Base-by-base conservation (phyloP, 352 stramenopile species). In the Globisporangium parvum region DNA sequence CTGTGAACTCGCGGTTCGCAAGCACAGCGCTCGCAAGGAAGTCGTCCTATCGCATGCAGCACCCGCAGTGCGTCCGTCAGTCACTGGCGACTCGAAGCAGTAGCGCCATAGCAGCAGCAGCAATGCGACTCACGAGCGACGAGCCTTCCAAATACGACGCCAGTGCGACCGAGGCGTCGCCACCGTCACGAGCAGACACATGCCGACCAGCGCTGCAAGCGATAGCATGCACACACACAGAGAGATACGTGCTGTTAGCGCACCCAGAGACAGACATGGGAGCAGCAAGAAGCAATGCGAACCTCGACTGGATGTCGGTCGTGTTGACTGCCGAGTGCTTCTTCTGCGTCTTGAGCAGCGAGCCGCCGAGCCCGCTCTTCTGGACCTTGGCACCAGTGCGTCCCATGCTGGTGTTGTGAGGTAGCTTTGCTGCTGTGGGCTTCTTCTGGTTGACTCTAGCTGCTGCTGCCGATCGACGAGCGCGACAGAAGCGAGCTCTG, bases 11-110 rank as follows among this genome's bases (percentile, higher is more conserved):
- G 26, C 91, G 85, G 59, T 96, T 96, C 12, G 88, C 87, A 35
- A 98, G 69, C 61, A 95, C 85, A 2, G 91, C 90, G 47, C 74
- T 96, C n/a, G 87, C 85, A 33, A 98, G 71, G 60, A 98, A 98
- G 51, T 98, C 92, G 46, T 98, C 92, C 71, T 91, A 14, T 14
- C 6, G 64, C 6, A 37, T 12, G 31, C 31, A 37, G 31, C 8
- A 47, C 2, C 10, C 53, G 53, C 18, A 35, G 18, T 6, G 44
- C 24, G 35, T 10, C 23, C n/a, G 33, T 18, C 14, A 51, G 40
- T 24, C 24, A 53, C 11, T 53, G 10, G 17, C n/a, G n/a, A n/a
- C 51, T 53, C 33, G 33, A 20, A 3, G 17, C 15, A 3, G 20
- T 10, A 56, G 23, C 20, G 8, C 2, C 11, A 21, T 18, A 10